These are phyloP conservation scores for Dimocarpus longan DNA, from an alignment of 345 rosid genomes.

Conservation along the genomic window DNA sequence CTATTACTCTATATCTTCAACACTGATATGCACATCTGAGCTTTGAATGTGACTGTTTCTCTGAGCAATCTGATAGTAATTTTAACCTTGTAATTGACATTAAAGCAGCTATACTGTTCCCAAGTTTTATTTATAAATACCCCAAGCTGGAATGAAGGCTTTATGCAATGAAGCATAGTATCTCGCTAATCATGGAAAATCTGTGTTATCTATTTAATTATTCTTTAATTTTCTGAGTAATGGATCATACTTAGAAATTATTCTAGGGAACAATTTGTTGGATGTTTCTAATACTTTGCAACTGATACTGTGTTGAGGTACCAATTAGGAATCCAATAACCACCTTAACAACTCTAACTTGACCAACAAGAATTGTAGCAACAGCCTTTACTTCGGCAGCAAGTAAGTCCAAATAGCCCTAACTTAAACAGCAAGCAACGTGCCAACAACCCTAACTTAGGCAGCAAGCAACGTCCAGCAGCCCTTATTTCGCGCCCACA, in stretches of 20 bases:
- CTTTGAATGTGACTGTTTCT: not conserved
- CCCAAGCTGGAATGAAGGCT: not conserved
- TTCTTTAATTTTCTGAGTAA: not conserved
- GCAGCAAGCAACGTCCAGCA: too few species aligned
- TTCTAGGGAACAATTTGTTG: not conserved
- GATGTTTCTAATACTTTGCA: not conserved
- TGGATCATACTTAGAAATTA: not conserved
- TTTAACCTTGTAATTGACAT: not conserved
- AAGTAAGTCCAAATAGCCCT: too few species aligned
- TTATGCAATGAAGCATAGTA: not conserved
- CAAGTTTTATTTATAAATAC: slow-evolving; percentile 8
- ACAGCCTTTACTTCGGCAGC: too few species aligned
- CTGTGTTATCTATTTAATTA: not conserved
- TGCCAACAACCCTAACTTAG: too few species aligned
- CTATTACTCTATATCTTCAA: not conserved
- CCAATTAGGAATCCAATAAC: too few species aligned
- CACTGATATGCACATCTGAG: slow-evolving; percentile 12
- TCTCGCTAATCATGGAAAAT: not conserved
- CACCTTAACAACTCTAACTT: too few species aligned
- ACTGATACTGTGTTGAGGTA: not conserved
- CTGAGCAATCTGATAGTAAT: not conserved
- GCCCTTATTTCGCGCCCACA: too few species aligned
- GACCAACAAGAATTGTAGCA: too few species aligned
- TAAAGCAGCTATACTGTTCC: not conserved
- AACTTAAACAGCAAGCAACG: too few species aligned